Percentiles rank a stretch among this genome's conserved stretches.
These are phyloP conservation scores for Diutina neorugosa DNA, from an alignment of 1,139 yeast species.

Conservation along the genomic window DNA sequence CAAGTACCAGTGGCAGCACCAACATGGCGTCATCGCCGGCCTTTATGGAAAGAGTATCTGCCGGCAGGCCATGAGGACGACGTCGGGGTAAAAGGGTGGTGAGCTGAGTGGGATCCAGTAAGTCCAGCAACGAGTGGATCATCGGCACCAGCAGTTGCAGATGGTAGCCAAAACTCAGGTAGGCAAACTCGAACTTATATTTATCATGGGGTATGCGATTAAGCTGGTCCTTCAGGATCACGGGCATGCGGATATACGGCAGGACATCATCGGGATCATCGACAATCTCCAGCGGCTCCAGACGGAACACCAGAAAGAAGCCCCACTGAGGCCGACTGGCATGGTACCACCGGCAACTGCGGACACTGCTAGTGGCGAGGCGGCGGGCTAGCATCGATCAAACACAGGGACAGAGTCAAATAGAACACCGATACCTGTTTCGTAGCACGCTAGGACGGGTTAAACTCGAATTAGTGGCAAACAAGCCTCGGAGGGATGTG, in stretches of 20 bases:
- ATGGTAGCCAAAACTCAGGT: slow-evolving; percentile 40
- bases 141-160: slow-evolving; percentile 26
- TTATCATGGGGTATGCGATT: slow-evolving; percentile 22
- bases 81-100: slow-evolving; percentile 38
- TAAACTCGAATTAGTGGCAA: not conserved
- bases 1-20: slow-evolving; percentile 41
- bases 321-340: not conserved
- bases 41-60: slow-evolving; percentile 39
- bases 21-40: slow-evolving; percentile 58
- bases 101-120: slow-evolving; percentile 37
- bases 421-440: not conserved
- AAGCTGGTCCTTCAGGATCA: not conserved
- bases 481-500: not conserved
- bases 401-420: not conserved
- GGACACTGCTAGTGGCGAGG: not conserved
- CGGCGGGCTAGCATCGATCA: not conserved
- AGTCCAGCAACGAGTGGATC: slow-evolving; percentile 38
- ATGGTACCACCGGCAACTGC: not conserved
- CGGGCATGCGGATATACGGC: not conserved
- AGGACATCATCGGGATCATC: slow-evolving; percentile 3
- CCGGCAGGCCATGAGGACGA: slow-evolving; percentile 41
- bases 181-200: slow-evolving; percentile 33
- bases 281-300: slow-evolving; percentile 2
- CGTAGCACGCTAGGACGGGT: too few species aligned
- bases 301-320: slow-evolving; percentile 1